A percentile compares a stretch with the other conserved stretches of the same genome.
These are phyloP conservation scores for Metschnikowia lochheadii DNA, from an alignment of 805 yeast genomes.

Conservation along the genomic window DNA sequence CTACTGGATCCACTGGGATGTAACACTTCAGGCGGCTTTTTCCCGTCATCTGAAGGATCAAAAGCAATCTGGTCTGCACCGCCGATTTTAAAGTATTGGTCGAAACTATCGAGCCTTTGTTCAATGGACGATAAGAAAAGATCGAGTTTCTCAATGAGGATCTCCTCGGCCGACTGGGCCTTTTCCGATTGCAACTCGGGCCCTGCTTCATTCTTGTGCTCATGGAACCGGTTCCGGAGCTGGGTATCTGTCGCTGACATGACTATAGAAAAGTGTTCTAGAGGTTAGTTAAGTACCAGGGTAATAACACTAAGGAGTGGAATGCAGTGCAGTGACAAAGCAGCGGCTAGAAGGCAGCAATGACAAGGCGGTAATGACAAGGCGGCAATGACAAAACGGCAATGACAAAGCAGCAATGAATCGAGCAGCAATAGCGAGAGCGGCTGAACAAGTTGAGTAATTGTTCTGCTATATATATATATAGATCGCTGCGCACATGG, in stretches of 20 bases:
- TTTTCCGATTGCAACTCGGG: neutral
- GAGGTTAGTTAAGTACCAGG: too few relatives aligned
- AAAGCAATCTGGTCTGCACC: conserved; percentile 7
- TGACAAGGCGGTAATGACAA: neutral
- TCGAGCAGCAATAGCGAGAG: neutral
- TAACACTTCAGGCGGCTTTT: conserved; percentile 1
- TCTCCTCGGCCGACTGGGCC: conserved; percentile 30
- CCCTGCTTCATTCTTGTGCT: neutral
- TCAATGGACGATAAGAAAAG: conserved; percentile 41
- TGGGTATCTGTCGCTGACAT: conserved; percentile 8
- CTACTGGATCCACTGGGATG: neutral
- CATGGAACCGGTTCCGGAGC: conserved; percentile 11
- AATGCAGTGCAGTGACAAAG: neutral
- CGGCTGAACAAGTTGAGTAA: neutral
- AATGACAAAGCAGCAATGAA: neutral
- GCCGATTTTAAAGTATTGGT: conserved; percentile 33
- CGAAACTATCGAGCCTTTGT: conserved; percentile 36
- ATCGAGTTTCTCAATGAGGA: conserved; percentile 38
- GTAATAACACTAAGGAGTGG: neutral
- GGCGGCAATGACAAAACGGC: neutral
- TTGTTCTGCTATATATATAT: conserved; percentile 2
- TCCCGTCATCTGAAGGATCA: conserved; percentile 12
- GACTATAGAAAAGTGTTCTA: neutral
- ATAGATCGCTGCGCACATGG: conserved; percentile 3
- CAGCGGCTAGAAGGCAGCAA: neutral